Evolutionary conservation across 805 yeast species (phyloP).

Genomic region (Myxozyma mucilagina): DNA sequence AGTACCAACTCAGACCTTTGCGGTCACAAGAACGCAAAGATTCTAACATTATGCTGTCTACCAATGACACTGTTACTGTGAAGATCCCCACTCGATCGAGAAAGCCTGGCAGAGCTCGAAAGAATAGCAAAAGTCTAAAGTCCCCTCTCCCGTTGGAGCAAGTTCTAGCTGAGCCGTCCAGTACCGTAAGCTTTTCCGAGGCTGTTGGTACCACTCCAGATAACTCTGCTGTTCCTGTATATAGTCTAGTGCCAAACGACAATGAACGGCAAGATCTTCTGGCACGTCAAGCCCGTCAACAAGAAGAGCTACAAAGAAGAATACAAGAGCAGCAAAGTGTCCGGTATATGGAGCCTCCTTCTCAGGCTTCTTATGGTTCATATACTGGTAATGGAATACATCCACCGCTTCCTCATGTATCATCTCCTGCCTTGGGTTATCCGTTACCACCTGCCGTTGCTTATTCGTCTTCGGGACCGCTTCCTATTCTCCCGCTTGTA

Average conservation of each 20-base stretch:
- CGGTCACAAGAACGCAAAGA: not conserved
- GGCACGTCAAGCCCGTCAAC: conserved; percentile 1
- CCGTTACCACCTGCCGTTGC: not conserved
- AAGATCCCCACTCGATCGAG: no score
- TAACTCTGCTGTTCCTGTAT: not conserved
- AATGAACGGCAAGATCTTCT: not conserved
- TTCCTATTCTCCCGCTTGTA: not conserved
- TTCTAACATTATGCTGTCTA: not conserved
- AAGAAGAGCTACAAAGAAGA: not conserved
- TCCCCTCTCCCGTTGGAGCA: no score
- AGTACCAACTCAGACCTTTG: not conserved
- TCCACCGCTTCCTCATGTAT: not conserved
- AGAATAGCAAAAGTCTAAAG: not conserved
- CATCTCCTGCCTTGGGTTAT: not conserved
- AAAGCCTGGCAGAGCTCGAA: not conserved
- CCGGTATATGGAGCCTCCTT: not conserved
- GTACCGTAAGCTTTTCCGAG: no score
- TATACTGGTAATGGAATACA: not conserved
- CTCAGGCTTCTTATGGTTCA: not conserved
- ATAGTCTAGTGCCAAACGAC: not conserved
- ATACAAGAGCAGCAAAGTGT: conserved; percentile 3
- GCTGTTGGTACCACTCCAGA: no score
- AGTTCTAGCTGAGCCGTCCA: no score
- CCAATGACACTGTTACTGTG: no score
- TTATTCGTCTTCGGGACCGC: not conserved